Conservation (phyloP, 2,329 filamentous ascomycete species). For the Thelonectria blattea region DNA sequence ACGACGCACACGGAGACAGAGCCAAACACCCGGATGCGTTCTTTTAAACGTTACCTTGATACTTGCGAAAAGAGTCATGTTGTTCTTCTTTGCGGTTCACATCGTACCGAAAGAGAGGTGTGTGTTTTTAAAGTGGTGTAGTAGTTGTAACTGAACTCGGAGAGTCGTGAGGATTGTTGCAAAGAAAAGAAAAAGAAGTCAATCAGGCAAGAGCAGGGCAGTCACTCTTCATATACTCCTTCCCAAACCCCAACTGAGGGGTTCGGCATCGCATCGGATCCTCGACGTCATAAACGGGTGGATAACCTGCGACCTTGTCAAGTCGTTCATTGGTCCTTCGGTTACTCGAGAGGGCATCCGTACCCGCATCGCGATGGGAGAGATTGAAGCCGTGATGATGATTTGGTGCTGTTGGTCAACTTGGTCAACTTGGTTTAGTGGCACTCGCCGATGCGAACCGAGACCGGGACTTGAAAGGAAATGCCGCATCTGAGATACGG, state of each 20-base stretch:
- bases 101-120: conserved; percentile 34
- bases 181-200: not conserved
- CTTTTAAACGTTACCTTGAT: conserved; percentile 56
- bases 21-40: conserved; percentile 55
- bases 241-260: conserved; percentile 22
- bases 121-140: not conserved
- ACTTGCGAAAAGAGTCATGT: conserved; percentile 37
- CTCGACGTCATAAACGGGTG: conserved; percentile 31
- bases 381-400: not conserved
- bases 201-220: not conserved
- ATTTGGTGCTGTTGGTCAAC: not conserved
- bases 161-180: too few species aligned
- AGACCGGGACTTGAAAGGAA: not conserved
- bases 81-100: conserved; percentile 32
- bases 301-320: conserved; percentile 1
- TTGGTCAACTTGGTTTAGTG: not conserved
- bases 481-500: not conserved
- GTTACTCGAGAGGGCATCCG: conserved; percentile 9
- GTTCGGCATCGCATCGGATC: conserved; percentile 22
- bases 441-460: not conserved
- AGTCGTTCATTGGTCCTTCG: conserved; percentile 29
- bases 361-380: conserved; percentile 6
- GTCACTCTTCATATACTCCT: conserved; percentile 6
- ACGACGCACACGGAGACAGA: conserved; percentile 25
- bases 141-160: not conserved